Percentiles rank a stretch among this genome's conserved stretches.
phyloP scores from a whole-genome alignment of 257 asterid species.

The Lycium ferocissimum region DNA sequence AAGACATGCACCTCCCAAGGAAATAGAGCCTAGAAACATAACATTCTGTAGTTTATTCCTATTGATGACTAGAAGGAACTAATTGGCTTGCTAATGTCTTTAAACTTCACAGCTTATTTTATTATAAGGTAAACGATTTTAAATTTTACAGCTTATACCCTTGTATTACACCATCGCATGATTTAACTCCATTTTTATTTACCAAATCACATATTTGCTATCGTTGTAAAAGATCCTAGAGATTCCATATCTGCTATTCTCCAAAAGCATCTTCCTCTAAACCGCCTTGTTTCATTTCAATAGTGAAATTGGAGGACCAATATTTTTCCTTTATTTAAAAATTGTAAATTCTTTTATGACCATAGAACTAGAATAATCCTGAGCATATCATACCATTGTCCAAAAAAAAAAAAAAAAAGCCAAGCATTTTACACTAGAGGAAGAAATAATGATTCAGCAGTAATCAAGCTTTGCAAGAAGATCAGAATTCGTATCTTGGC shows the following conservation, averaged over 20 bases:
- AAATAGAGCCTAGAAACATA: slow-evolving; percentile 6
- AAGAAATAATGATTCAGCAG: not conserved
- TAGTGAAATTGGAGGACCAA: not conserved
- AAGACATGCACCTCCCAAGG: slow-evolving; percentile 24
- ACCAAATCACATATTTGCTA: not conserved
- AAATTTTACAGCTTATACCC: slow-evolving; percentile 11
- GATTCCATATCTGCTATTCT: not conserved
- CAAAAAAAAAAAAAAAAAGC: not conserved
- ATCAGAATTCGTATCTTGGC: not conserved
- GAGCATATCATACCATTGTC: too few relatives aligned
- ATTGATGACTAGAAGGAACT: slow-evolving; percentile 3
- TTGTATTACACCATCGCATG: not conserved
- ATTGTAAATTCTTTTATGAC: not conserved
- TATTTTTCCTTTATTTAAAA: not conserved
- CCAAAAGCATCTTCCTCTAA: slow-evolving; percentile 6
- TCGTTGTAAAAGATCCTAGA: not conserved
- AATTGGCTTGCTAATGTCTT: not conserved
- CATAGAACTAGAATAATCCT: not conserved
- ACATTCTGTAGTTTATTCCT: slow-evolving; percentile 1
- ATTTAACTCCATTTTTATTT: slow-evolving; percentile 23
- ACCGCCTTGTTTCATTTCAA: not conserved
- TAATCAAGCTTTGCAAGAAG: not conserved
- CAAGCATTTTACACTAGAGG: not conserved
- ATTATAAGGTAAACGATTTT: not conserved
- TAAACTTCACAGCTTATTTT: slow-evolving; percentile 5